phyloP scores from a whole-genome alignment of 1,284 basidiomycete species.

The Cystobasidium pallidum region DNA sequence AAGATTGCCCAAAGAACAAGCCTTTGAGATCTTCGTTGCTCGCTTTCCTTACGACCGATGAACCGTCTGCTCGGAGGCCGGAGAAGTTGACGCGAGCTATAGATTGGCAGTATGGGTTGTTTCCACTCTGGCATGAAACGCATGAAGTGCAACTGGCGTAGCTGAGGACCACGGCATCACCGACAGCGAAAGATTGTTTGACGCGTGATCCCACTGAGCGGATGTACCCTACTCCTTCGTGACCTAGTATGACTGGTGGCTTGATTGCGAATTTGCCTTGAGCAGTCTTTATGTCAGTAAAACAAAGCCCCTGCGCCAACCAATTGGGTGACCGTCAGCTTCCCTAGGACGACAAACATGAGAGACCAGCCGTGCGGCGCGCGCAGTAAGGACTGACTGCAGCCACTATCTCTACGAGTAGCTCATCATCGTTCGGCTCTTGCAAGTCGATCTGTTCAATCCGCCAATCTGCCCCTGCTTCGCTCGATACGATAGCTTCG shows the following conservation, averaged over 20 bases:
- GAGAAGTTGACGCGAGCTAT: slow-evolving; percentile 14
- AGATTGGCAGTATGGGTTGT: slow-evolving; percentile 11
- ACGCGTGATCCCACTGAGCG: not conserved
- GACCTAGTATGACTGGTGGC: slow-evolving; percentile 22
- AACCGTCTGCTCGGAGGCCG: slow-evolving; percentile 8
- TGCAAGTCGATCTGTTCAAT: slow-evolving; percentile 19
- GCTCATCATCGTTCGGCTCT: slow-evolving; percentile 20
- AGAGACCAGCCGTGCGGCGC: no score
- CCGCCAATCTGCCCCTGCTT: slow-evolving; percentile 4
- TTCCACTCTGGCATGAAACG: slow-evolving; percentile 14
- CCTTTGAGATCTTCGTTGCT: slow-evolving; percentile 19
- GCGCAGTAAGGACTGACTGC: slow-evolving; percentile 10
- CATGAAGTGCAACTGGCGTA: slow-evolving; percentile 28
- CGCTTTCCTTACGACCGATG: slow-evolving; percentile 6
- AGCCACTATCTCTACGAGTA: slow-evolving; percentile 35
- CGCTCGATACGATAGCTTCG: slow-evolving; percentile 21
- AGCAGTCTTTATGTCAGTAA: slow-evolving; percentile 21
- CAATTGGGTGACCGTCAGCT: not conserved
- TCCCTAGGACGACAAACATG: no score
- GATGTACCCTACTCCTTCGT: slow-evolving; percentile 27
- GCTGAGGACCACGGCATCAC: slow-evolving; percentile 35
- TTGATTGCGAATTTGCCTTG: slow-evolving; percentile 27
- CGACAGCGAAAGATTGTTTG: slow-evolving; percentile 6
- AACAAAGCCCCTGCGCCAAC: slow-evolving; percentile 15
- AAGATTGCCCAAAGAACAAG: slow-evolving; percentile 41